Percentiles rank a stretch among this genome's conserved stretches.
phyloP scores from a whole-genome alignment of 345 rosid genomes.

The Salix suchowensis region DNA sequence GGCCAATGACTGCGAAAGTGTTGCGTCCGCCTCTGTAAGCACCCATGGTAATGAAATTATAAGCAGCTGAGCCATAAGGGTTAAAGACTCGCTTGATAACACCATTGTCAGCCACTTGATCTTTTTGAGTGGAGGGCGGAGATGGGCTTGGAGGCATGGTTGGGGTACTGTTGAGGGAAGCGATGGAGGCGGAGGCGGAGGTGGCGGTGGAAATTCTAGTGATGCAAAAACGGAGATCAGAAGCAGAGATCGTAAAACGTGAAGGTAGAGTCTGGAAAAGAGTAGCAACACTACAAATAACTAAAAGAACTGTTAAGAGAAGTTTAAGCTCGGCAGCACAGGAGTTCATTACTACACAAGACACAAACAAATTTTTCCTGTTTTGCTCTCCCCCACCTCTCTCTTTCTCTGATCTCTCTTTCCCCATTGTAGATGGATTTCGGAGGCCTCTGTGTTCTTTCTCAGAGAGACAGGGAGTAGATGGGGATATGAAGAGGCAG shows the following conservation, averaged over 20 bases:
- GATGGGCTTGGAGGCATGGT: background rate
- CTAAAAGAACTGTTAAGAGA: constrained; percentile 47
- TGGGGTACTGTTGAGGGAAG: background rate
- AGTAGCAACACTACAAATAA: constrained; percentile 62
- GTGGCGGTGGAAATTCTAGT: constrained; percentile 40
- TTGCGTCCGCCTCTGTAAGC: constrained; percentile 71
- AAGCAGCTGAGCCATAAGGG: constrained; percentile 70
- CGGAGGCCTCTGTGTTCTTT: background rate
- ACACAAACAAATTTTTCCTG: constrained; percentile 34
- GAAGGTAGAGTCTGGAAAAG: constrained; percentile 68
- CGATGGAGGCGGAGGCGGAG: constrained; percentile 8
- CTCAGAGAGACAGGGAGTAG: background rate
- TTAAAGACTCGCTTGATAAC: constrained; percentile 55
- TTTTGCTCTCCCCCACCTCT: constrained; percentile 24
- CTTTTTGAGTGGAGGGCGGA: constrained; percentile 22
- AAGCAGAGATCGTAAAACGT: constrained; percentile 62
- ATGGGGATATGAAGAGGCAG: background rate
- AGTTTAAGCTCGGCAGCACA: constrained; percentile 77
- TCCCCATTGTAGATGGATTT: background rate
- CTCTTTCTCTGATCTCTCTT: background rate
- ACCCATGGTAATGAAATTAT: constrained; percentile 73
- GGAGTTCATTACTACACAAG: constrained; percentile 48
- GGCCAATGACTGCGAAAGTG: constrained; percentile 68
- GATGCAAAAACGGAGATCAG: constrained; percentile 78
- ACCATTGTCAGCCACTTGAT: constrained; percentile 43